Conservation (phyloP, 805 yeast species). For the Saccharomyces mikatae region DNA sequence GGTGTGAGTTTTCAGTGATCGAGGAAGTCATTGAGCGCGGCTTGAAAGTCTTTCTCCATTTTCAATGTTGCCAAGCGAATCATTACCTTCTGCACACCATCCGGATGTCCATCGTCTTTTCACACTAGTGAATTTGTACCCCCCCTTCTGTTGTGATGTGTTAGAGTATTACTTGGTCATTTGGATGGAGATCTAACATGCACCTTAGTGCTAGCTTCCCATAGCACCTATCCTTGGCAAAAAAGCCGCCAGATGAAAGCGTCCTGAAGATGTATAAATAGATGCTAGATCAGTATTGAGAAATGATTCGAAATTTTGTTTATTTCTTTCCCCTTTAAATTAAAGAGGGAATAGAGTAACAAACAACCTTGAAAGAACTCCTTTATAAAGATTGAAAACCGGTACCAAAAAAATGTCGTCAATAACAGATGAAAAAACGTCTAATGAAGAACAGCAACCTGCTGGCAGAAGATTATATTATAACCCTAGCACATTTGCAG, state of each 20-base stretch:
- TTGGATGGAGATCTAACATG: background rate
- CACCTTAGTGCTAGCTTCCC: background rate
- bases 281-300: background rate
- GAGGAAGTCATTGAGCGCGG: background rate
- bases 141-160: background rate
- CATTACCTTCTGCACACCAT: background rate
- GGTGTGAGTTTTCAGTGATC: background rate
- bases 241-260: background rate
- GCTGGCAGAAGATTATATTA: slow-evolving; percentile 1
- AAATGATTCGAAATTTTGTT: background rate
- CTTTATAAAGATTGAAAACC: background rate
- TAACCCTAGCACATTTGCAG: background rate
- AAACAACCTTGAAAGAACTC: background rate
- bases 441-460: background rate
- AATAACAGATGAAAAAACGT: background rate
- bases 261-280: background rate
- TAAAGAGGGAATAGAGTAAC: background rate
- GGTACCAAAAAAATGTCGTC: background rate
- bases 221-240: background rate
- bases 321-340: background rate
- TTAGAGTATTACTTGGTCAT: background rate
- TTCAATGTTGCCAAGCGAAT: background rate
- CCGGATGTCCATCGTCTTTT: background rate
- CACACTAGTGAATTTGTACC: background rate
- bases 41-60: background rate